Evolutionary conservation across 495 filamentous ascomycete genomes (phyloP).

Genomic region (Hypoxylon fragiforme): DNA sequence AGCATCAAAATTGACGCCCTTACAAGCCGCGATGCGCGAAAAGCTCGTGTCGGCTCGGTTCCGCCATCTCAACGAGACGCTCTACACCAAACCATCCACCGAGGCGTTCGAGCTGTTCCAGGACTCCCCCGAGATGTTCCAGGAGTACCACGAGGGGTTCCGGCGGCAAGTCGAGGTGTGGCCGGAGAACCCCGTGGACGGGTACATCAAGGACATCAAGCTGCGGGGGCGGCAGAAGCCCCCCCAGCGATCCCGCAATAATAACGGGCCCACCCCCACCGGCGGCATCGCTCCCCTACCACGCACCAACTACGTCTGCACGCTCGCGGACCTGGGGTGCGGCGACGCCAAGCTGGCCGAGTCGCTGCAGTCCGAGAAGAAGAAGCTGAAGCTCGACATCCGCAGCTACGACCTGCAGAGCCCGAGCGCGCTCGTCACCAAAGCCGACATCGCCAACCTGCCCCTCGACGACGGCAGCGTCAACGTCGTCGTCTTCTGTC

Average conservation of each 20-base stretch:
- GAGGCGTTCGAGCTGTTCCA: slow-evolving; percentile 78
- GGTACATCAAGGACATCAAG: slow-evolving; percentile 71
- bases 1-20: slow-evolving; percentile 72
- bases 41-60: slow-evolving; percentile 94
- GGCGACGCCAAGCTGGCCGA: slow-evolving; percentile 69
- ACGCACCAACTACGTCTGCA: slow-evolving; percentile 62
- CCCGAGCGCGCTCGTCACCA: slow-evolving; percentile 70
- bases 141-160: slow-evolving; percentile 93
- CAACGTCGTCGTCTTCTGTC: slow-evolving; percentile 88
- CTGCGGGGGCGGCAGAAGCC: slow-evolving; percentile 51
- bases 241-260: slow-evolving; percentile 29
- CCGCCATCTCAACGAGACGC: slow-evolving; percentile 93
- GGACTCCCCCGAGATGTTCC: slow-evolving; percentile 83
- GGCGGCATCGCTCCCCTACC: slow-evolving; percentile 38
- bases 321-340: slow-evolving; percentile 72
- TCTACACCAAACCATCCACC: slow-evolving; percentile 86
- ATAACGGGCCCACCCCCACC: slow-evolving; percentile 28
- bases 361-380: slow-evolving; percentile 63
- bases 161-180: slow-evolving; percentile 90
- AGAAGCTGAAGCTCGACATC: slow-evolving; percentile 46
- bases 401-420: slow-evolving; percentile 59
- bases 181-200: slow-evolving; percentile 93
- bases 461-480: slow-evolving; percentile 71
- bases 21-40: slow-evolving; percentile 89
- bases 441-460: slow-evolving; percentile 83